Base-by-base conservation (phyloP, 2,329 filamentous ascomycete species). In the Xylariales sp. region DNA sequence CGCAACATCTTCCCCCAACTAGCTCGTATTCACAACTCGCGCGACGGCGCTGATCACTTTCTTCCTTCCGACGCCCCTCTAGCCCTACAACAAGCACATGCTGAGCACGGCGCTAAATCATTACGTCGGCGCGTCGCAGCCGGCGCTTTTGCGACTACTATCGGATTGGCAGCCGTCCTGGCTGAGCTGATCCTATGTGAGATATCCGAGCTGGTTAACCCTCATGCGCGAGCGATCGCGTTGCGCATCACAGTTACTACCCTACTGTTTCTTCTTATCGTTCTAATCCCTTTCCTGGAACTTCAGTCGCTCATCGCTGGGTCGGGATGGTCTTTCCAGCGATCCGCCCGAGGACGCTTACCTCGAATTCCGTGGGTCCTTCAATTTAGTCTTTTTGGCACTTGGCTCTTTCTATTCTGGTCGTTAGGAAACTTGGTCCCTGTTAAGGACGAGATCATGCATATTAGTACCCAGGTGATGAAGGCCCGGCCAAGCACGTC, bases 101-200 rank as follows among this genome's bases (percentile, higher is more conserved):
- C 85, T 28, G 86, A 87, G 74, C 86, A 89, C 74, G 85, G 83
- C 45, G 77, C 82, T 34, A 87, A 86, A 75, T 86, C 83, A 48
- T 75, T 83, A 68, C 80, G 84, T 56, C 80, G 86, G 48, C 81
- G 84, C 30, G 77, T 86, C 12, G 86, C 89, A 1, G 90, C 89
- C 14, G 80, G 86, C 65, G 89, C 91, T 1, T 97, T 97, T 78
- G 90, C 92, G 6, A 86, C 89, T 0, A 97, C 92, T 9, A 87
- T 96, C 43, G 93, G 89, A 0, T 84, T 97, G 8, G 91, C 93
- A 5, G 87, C 91, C 45, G 92, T 95, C 1, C 83, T 97, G 53
- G 93, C 90, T 2, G 90, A 94, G 79, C 81, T 97, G 72, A 92
- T 97, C 53, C 85, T 97, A 8, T 93, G 92, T 74, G 93, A 97